phyloP scores from a whole-genome alignment of 768 basidiomycete genomes.

The Sporobolomyces pararoseus region DNA sequence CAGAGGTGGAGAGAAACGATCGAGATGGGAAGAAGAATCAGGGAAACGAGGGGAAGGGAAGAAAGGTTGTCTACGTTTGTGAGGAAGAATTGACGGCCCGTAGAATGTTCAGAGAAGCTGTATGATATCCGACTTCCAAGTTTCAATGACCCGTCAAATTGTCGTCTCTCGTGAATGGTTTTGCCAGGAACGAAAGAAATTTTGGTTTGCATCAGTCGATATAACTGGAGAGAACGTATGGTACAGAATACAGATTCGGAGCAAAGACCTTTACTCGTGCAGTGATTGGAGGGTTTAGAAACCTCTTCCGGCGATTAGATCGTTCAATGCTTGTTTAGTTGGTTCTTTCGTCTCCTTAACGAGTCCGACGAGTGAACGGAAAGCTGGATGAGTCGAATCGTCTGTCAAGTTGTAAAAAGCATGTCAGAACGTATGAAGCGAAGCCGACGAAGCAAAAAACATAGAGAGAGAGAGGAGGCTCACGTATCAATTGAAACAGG shows the following conservation, averaged over 20 bases:
- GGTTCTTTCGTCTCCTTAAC: constrained; percentile 73
- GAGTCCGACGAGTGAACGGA: constrained; percentile 67
- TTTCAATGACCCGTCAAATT: too few species aligned
- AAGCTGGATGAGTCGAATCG: constrained; percentile 62
- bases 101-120: constrained; percentile 16
- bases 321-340: constrained; percentile 50
- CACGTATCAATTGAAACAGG: constrained; percentile 71
- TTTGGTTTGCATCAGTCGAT: too few species aligned
- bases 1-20: background rate
- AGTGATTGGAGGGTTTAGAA: constrained; percentile 18
- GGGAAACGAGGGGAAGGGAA: background rate
- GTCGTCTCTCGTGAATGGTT: too few species aligned
- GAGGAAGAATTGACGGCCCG: constrained; percentile 19
- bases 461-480: constrained; percentile 58
- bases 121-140: too few species aligned
- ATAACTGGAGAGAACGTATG: too few species aligned
- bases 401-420: too few species aligned
- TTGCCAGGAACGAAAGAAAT: too few species aligned
- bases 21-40: background rate
- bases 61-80: constrained; percentile 9
- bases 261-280: too few species aligned
- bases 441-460: too few species aligned
- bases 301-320: constrained; percentile 20
- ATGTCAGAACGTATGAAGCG: too few species aligned
- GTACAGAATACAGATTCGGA: too few species aligned